phyloP scores from a whole-genome alignment of 2,329 filamentous ascomycete species.

The Microsporum ferrugineum region DNA sequence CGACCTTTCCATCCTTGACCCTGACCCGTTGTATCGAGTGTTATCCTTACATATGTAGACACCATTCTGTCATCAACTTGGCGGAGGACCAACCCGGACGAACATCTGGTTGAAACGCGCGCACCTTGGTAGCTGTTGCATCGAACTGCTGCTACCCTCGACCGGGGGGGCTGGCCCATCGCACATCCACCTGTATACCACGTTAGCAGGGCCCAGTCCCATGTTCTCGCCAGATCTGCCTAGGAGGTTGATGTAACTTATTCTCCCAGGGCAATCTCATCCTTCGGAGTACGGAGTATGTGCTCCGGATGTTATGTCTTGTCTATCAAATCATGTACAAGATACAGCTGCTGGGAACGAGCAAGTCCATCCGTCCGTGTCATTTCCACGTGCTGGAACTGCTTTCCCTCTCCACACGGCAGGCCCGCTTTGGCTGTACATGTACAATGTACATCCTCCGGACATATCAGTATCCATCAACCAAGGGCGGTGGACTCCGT shows the following conservation, averaged over 20 bases:
- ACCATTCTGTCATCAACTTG: not conserved
- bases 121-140: not conserved
- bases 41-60: not conserved
- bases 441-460: not conserved
- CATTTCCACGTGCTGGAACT: not conserved
- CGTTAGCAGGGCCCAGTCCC: not conserved
- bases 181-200: not conserved
- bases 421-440: not conserved
- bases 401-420: not conserved
- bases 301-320: no score
- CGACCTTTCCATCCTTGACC: not conserved
- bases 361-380: not conserved
- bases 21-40: not conserved
- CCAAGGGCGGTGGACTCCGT: not conserved
- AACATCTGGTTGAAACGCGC: not conserved
- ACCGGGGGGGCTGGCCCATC: not conserved
- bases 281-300: no score
- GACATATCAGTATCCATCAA: not conserved
- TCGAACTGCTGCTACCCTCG: not conserved
- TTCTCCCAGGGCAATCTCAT: no score
- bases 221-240: not conserved
- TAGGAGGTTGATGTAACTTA: not conserved
- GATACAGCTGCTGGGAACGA: not conserved
- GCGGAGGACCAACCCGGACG: not conserved
- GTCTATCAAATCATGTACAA: not conserved